Evolutionary conservation across 441 rosid species (phyloP).

Genomic region (Eutrema salsugineum): DNA sequence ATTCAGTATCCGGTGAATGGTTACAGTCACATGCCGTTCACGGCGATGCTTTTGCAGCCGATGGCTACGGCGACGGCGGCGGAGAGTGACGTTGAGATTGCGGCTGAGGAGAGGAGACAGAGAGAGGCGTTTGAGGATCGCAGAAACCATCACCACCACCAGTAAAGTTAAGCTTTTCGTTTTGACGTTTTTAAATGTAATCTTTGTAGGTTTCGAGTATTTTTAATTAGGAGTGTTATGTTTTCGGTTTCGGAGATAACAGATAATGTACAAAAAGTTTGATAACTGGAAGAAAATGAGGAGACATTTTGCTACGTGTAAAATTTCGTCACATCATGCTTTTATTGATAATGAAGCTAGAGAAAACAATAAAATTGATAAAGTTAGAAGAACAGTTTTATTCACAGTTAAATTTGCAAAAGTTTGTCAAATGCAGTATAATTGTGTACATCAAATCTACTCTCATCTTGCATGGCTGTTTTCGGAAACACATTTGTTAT

Average conservation of each 20-base stretch:
- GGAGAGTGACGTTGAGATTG: constrained; percentile 13
- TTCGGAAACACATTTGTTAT: not conserved
- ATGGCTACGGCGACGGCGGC: constrained; percentile 18
- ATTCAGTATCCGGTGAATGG: constrained; percentile 34
- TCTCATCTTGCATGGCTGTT: not conserved
- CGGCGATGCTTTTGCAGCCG: constrained; percentile 62
- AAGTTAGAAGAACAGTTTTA: not conserved
- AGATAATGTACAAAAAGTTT: not conserved
- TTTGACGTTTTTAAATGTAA: not conserved
- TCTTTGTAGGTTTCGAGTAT: not conserved
- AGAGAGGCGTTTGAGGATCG: not conserved
- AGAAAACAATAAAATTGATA: not conserved
- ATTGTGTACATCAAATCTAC: not conserved
- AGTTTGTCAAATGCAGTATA: too few relatives aligned
- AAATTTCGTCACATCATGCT: not conserved
- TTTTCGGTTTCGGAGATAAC: not conserved
- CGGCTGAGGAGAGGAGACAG: constrained; percentile 15
- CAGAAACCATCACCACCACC: not conserved
- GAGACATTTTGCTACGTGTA: not conserved
- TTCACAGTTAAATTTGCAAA: not conserved
- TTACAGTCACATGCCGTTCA: constrained; percentile 64
- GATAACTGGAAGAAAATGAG: not conserved
- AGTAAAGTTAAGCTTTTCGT: not conserved
- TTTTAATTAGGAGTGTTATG: not conserved
- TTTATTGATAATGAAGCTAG: not conserved